A percentile compares a stretch with the other conserved stretches of the same genome.
These are phyloP conservation scores for Penicillium sp. DNA, from an alignment of 2,329 filamentous ascomycete species.

Conservation along the genomic window DNA sequence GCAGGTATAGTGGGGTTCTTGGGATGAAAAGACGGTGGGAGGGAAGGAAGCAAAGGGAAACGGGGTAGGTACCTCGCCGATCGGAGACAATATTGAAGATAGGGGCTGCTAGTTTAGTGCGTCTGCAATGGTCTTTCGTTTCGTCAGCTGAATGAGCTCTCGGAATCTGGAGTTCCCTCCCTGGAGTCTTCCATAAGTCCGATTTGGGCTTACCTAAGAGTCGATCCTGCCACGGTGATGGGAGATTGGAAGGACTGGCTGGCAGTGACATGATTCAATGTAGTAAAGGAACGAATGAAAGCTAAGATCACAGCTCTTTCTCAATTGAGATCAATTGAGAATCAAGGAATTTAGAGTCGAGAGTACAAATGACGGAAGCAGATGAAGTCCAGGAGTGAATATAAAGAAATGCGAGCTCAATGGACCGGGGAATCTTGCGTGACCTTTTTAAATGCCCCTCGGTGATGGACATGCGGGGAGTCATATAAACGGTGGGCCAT, in stretches of 20 bases:
- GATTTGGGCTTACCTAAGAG: slow-evolving; percentile 51
- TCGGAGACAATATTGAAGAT: slow-evolving; percentile 73
- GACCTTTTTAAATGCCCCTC: slow-evolving; percentile 20
- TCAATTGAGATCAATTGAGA: slow-evolving; percentile 8
- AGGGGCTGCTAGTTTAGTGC: slow-evolving; percentile 55
- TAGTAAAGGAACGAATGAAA: background rate
- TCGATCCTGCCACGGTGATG: slow-evolving; percentile 55
- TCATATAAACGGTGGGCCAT: slow-evolving; percentile 40
- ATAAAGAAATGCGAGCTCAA: slow-evolving; percentile 14
- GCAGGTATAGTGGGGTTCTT: slow-evolving; percentile 19
- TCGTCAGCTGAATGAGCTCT: background rate
- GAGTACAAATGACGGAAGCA: background rate
- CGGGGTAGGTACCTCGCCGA: slow-evolving; percentile 60
- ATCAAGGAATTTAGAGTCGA: background rate
- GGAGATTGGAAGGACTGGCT: slow-evolving; percentile 24
- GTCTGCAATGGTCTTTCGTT: slow-evolving; percentile 57
- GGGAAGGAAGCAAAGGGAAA: slow-evolving; percentile 10
- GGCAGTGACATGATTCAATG: slow-evolving; percentile 22
- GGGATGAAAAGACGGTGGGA: background rate
- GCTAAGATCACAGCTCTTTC: background rate
- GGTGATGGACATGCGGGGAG: slow-evolving; percentile 35
- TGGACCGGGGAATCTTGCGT: slow-evolving; percentile 16
- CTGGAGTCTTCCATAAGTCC: background rate
- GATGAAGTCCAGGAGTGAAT: slow-evolving; percentile 5
- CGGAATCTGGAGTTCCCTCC: no score